Conservation (phyloP, 306 rosid species). For the Trifolium repens region DNA sequence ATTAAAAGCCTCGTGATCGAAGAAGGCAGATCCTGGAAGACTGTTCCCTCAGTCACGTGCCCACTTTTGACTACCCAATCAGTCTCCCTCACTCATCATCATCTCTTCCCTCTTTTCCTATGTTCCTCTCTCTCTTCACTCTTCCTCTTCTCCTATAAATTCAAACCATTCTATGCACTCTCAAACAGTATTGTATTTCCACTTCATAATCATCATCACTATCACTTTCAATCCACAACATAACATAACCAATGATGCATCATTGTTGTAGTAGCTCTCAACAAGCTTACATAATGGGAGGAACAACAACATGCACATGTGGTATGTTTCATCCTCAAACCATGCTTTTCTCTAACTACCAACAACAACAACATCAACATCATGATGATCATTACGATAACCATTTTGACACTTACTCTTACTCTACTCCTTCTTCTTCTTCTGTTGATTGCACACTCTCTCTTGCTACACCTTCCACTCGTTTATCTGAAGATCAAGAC, state of each 20-base stretch:
- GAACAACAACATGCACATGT: constrained; percentile 57
- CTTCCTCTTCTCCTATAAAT: background rate
- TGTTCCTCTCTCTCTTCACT: background rate
- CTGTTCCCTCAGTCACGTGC: constrained; percentile 30
- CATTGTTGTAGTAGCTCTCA: constrained; percentile 60
- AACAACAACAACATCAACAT: constrained; percentile 15
- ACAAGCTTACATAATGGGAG: constrained; percentile 65
- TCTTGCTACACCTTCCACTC: constrained; percentile 86
- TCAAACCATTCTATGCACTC: background rate
- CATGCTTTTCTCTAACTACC: constrained; percentile 57
- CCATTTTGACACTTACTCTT: constrained; percentile 35
- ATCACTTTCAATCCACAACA: background rate
- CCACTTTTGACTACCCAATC: constrained; percentile 28
- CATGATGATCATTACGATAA: constrained; percentile 31
- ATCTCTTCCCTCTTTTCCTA: constrained; percentile 3
- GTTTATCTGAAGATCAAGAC: constrained; percentile 55
- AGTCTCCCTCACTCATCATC: background rate
- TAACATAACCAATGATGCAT: constrained; percentile 54
- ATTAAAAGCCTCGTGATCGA: constrained; percentile 17
- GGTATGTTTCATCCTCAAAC: constrained; percentile 58
- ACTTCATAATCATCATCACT: too few relatives aligned
- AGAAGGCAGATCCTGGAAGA: constrained; percentile 27
- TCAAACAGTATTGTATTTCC: background rate
- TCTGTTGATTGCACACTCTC: constrained; percentile 96
- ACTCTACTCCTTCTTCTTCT: constrained; percentile 30